Evolutionary conservation across 495 filamentous ascomycete genomes (phyloP), one percentile per base, ranked within the genome.

Genomic region (Staphylotrichum longicolle): DNA sequence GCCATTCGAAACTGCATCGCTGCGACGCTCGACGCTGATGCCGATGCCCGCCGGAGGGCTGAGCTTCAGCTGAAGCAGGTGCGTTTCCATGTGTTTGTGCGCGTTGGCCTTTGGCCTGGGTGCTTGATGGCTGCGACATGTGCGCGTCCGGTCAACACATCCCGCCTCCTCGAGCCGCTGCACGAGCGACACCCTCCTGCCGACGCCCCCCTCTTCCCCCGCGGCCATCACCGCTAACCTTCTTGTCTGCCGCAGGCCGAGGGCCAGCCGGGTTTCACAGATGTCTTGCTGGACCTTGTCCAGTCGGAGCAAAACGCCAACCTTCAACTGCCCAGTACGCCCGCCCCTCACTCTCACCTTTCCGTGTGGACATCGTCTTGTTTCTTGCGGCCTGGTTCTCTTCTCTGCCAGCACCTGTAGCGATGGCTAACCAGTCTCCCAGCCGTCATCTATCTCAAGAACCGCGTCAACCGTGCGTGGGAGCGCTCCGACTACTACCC

Each of bases 361-460:
- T 52, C 34, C 41, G 2, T 10, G 5, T 27, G 46, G 47, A 46
- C 41, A n/a, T 57, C 33, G 46, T 32, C 46, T 30, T 34, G 54
- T 27, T 27, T 27, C 1, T 1, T 27, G 20, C 20, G 20, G 20
- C 15, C 20, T 40, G 20, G 34, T 45, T 49, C 59, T 61, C 62
- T 41, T 68, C 59, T 40, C 44, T 58, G 20, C 30, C 44, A 49
- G 27, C 54, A 37, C 20, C n/a, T 39, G 41, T 27, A 32, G 45
- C 39, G 34, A 30, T 39, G 20, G 54, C 62, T 70, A 37, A 71
- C 66, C 57, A 57, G 44, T 64, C 45, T 34, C 53, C 9, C 57
- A 98, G 94, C 93, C 66, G 95, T 92, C 70, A 89, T 98, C 61
- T 98, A 98, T 76, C 83, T 98, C 70, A 98, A 98, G 80, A 96